Evolutionary conservation across 768 basidiomycete species (phyloP), one percentile per base, ranked within the genome.

Genomic region (Postia placenta): DNA sequence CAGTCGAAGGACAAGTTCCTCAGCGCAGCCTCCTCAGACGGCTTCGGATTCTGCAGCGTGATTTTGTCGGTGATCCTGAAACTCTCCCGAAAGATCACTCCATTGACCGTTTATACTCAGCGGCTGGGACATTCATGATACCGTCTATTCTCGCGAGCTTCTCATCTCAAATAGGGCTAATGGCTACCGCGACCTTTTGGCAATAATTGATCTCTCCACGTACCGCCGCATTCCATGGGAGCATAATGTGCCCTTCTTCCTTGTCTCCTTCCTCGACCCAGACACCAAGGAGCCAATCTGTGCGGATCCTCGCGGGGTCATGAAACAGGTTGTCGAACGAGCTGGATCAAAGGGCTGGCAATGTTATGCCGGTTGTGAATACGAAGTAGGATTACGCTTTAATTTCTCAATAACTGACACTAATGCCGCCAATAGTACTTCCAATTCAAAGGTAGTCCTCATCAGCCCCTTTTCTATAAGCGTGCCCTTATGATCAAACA

Each of bases 211-310:
- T 65, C 74, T 96, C 14, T 79, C 85, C 0, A 90, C 87, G 1
- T 95, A 79, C 64, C 85, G 96, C 15, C 79, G 91, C 20, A 85
- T 98, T 48, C 87, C 89, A 51, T 93, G 92, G 89, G 92, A 97
- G 64, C 74, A 86, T 55, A 75, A 94, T 52, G 83, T 92, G 1
- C 89, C 96, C 0, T 92, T 98, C 68, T 98, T 98, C 73, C 74
- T 99, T 5, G 76, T 95, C 30, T 88, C 85, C 1, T 98, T 96
- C 72, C 61, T 86, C 25, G 89, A 97, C 61, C 94, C 96, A 0
- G 83, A 88, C 20, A 90, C 91, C 3, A 79, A 77, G 54, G 67
- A 82, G 50, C 86, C 87, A 0, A 69, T 99, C 19, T 71, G 71
- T 37, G 92, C 84, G 6, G 93, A 95, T 61, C 95, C 96, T 11